A percentile compares a stretch with the other conserved stretches of the same genome.
phyloP scores from a whole-genome alignment of 192 early-diverging fungal species.

The Gryganskiella cystojenkinii region DNA sequence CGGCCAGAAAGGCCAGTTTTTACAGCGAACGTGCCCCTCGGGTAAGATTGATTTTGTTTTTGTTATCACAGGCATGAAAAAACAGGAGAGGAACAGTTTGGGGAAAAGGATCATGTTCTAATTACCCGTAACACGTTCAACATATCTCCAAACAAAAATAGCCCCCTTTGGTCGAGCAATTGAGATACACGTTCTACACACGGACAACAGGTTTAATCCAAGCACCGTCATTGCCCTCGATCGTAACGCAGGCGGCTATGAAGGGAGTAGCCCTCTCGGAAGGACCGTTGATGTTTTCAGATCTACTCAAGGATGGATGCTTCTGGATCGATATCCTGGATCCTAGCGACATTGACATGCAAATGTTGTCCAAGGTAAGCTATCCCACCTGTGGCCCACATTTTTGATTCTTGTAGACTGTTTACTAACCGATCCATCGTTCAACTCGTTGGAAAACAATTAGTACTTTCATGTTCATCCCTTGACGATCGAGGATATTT shows the following conservation, averaged over 20 bases:
- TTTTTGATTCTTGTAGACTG: neutral
- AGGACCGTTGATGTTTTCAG: slow-evolving; percentile 18
- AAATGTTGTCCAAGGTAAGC: slow-evolving; percentile 62
- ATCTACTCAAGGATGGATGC: slow-evolving; percentile 56
- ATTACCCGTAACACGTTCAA: neutral
- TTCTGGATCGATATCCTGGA: slow-evolving; percentile 77
- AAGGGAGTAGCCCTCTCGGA: neutral
- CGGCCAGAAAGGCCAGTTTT: slow-evolving; percentile 43
- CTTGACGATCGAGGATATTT: slow-evolving; percentile 87
- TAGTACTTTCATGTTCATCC: slow-evolving; percentile 79
- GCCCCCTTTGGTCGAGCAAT: slow-evolving; percentile 25
- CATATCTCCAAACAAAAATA: neutral
- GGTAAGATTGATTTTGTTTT: slow-evolving; percentile 14
- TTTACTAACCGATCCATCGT: too few relatives aligned
- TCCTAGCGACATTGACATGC: slow-evolving; percentile 64
- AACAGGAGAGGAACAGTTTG: neutral
- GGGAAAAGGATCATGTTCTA: neutral
- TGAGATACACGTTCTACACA: slow-evolving; percentile 73
- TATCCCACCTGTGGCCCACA: too few relatives aligned
- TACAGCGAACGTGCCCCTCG: slow-evolving; percentile 51
- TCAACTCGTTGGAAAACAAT: slow-evolving; percentile 15
- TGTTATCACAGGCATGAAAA: neutral
- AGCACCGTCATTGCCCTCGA: slow-evolving; percentile 56
- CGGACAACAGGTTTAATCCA: slow-evolving; percentile 65
- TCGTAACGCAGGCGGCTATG: slow-evolving; percentile 41